Evolutionary conservation across 495 filamentous ascomycete species (phyloP), one percentile per base, ranked within the genome.

Genomic region (Acidomyces sp.): DNA sequence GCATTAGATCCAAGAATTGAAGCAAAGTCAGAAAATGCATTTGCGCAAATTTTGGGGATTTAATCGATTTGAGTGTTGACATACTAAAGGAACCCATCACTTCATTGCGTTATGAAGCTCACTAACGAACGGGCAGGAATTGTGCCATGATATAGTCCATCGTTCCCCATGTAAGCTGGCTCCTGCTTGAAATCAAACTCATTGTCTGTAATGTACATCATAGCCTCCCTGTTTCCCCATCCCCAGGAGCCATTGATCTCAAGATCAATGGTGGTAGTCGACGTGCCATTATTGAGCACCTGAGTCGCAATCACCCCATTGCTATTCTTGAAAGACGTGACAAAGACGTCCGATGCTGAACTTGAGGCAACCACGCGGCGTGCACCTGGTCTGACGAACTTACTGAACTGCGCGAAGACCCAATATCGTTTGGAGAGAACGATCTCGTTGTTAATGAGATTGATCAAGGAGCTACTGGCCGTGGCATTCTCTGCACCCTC

Each of bases 341-440:
- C 57, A 18, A 55, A 56, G 13, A 69, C 56, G 3, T 22, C 19
- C 16, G 3, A 16, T 6, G 22, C 52, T 28, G 53, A 35, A 18
- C 53, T 27, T 26, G 41, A 57, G 0, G 65, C 61, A 17, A 51
- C 57, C 22, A 73, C 46, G 9, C 68, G 59, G 19, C 48, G 50
- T 5, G 68, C 67, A 1, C 69, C 69, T 0, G 64, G 66, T n/a
- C 66, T 55, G 13, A 70, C 59, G 39, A 60, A 63, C 16, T 62
- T 47, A 29, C 61, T 67, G 25, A 49, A 55, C 50, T 64, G 61
- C 9, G 68, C 68, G 39, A 71, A 66, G 1, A 68, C 68, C 68
- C 68, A 73, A 18, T 71, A 58, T 6, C 66, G 55, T 43, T 62
- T 60, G 19, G 63, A 42, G 2, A 35, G 22, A 27, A 15, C 54